These are phyloP conservation scores for Pelargonium myrrhifolium DNA, from an alignment of 441 rosid genomes.

Conservation along the genomic window DNA sequence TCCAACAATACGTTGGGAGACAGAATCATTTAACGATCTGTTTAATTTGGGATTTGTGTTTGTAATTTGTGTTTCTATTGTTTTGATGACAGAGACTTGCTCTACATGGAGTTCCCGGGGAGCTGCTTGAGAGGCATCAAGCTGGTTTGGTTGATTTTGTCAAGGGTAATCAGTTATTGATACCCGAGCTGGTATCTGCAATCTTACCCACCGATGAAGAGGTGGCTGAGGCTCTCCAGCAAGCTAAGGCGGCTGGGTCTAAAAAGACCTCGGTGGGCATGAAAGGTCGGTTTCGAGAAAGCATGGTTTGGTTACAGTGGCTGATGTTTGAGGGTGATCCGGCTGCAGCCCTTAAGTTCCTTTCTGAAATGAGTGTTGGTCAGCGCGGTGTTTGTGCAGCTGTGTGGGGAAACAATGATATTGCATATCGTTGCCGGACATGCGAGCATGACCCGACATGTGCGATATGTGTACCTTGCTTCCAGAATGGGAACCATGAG, in stretches of 20 bases:
- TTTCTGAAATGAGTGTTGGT: constrained; percentile 42
- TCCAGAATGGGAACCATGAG: constrained; percentile 71
- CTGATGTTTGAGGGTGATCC: constrained; percentile 80
- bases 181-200: constrained; percentile 45
- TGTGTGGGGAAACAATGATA: constrained; percentile 90
- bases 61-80: neutral
- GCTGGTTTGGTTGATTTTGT: constrained; percentile 52
- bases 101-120: constrained; percentile 50
- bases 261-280: constrained; percentile 27
- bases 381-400: constrained; percentile 92
- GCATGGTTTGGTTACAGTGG: constrained; percentile 79
- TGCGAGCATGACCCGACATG: constrained; percentile 90
- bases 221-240: constrained; percentile 36
- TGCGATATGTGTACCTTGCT: constrained; percentile 94
- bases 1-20: too few relatives aligned
- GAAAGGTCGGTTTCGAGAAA: constrained; percentile 46
- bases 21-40: too few relatives aligned
- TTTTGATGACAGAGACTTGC: constrained; percentile 52
- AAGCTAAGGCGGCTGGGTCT: constrained; percentile 27
- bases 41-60: constrained; percentile 7
- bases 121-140: constrained; percentile 32
- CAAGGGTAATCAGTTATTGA: constrained; percentile 30
- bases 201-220: constrained; percentile 71
- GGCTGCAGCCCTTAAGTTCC: constrained; percentile 35
- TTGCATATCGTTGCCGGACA: constrained; percentile 81